Percentiles rank a stretch among this genome's conserved stretches.
Conservation (phyloP, 306 rosid genomes). For the Heteromeles arbutifolia region DNA sequence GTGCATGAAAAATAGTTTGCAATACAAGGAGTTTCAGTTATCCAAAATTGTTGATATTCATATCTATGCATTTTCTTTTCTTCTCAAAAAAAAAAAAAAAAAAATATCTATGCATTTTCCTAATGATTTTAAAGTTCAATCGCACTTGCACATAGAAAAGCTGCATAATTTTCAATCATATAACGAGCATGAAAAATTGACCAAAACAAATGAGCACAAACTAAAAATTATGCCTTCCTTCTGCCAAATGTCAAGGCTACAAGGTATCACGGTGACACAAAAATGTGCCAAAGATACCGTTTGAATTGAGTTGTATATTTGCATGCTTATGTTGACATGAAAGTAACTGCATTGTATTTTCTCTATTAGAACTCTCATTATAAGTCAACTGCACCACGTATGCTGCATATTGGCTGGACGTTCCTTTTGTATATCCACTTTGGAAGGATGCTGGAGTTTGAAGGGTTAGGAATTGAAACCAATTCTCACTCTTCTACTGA, state of each 20-base stretch:
- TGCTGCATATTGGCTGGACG: neutral
- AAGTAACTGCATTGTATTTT: neutral
- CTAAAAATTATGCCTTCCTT: neutral
- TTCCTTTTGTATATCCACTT: neutral
- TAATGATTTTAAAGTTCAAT: neutral
- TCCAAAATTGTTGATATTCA: neutral
- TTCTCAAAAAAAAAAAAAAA: too few relatives aligned
- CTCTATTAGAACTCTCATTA: neutral
- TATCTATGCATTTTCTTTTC: neutral
- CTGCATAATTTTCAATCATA: neutral
- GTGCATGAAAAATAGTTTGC: neutral
- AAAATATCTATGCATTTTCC: neutral
- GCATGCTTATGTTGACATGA: neutral
- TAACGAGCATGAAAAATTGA: neutral
- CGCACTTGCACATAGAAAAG: neutral
- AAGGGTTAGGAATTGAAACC: neutral
- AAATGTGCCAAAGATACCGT: neutral
- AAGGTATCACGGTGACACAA: neutral
- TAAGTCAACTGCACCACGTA: neutral
- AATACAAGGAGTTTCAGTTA: neutral
- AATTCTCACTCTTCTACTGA: neutral
- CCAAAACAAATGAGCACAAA: neutral
- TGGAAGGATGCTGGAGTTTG: neutral
- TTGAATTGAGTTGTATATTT: neutral
- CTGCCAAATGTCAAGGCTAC: neutral